A percentile compares a stretch with the other conserved stretches of the same genome.
These are phyloP conservation scores for Metroxylon sagu DNA, from an alignment of 176 grass and related monocot genomes.

Conservation along the genomic window DNA sequence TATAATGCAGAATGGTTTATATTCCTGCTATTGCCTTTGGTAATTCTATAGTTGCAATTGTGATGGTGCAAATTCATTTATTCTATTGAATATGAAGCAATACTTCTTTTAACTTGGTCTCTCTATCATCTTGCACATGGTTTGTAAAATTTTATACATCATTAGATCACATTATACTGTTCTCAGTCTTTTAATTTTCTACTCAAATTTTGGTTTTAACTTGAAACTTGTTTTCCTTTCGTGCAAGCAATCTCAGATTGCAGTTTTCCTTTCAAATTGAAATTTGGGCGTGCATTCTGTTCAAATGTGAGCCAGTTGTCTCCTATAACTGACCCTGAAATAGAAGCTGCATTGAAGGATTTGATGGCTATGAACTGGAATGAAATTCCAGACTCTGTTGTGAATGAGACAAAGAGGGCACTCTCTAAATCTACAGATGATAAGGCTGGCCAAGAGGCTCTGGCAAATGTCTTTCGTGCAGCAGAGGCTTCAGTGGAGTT, in stretches of 20 bases:
- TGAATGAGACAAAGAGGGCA: constrained; percentile 57
- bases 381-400: constrained; percentile 64
- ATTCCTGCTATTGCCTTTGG: too few species aligned
- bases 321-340: constrained; percentile 19
- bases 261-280: constrained; percentile 30
- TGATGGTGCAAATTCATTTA: too few species aligned
- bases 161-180: background rate
- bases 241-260: constrained; percentile 32
- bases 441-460: constrained; percentile 47
- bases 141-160: too few species aligned
- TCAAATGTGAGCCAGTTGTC: constrained; percentile 55
- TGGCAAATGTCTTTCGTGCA: constrained; percentile 62
- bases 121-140: too few species aligned
- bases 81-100: too few species aligned
- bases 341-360: constrained; percentile 79
- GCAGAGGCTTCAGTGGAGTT: constrained; percentile 85
- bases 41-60: too few species aligned
- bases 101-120: too few species aligned
- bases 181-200: too few species aligned
- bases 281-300: constrained; percentile 44
- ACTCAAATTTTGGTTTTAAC: background rate
- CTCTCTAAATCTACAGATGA: constrained; percentile 65
- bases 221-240: background rate
- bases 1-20: too few species aligned
- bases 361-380: constrained; percentile 81